A percentile compares a stretch with the other conserved stretches of the same genome.
These are phyloP conservation scores for Phytophthora vignae DNA, from an alignment of 352 stramenopile species.

Conservation along the genomic window DNA sequence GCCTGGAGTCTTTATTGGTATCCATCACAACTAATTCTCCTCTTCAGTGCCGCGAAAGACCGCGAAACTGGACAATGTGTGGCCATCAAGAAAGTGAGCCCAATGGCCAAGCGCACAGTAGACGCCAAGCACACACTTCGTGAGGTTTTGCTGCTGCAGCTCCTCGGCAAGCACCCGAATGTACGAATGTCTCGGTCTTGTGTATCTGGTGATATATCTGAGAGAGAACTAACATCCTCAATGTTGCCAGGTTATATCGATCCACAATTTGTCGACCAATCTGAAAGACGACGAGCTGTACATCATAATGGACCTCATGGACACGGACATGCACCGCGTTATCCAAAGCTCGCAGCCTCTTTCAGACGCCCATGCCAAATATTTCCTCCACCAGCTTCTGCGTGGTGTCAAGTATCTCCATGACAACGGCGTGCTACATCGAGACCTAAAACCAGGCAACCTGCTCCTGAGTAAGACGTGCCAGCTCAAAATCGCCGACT, in stretches of 20 bases:
- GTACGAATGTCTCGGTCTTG: conserved; percentile 30
- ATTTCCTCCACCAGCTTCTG: conserved; percentile 94
- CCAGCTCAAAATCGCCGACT: conserved; percentile 85
- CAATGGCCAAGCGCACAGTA: conserved; percentile 83
- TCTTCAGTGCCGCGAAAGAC: conserved; percentile 78
- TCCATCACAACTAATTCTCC: neutral
- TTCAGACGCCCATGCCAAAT: conserved; percentile 83
- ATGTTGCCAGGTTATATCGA: conserved; percentile 71
- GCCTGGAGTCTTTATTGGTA: neutral
- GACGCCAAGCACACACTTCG: conserved; percentile 91
- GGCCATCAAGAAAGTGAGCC: conserved; percentile 93
- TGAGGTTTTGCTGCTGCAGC: conserved; percentile 89
- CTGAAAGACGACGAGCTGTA: conserved; percentile 94
- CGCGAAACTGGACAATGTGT: conserved; percentile 74
- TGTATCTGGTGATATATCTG: neutral
- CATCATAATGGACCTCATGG: conserved; percentile 96
- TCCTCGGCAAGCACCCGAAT: conserved; percentile 89
- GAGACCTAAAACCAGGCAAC: conserved; percentile 87
- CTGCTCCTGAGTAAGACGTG: conserved; percentile 81
- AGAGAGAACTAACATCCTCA: neutral
- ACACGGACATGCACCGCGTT: conserved; percentile 93
- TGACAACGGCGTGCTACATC: conserved; percentile 81
- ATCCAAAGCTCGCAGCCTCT: conserved; percentile 85
- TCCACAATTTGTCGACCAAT: conserved; percentile 88
- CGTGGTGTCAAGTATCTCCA: conserved; percentile 85